phyloP scores from a whole-genome alignment of 148 eudicot genomes.

The Spergularia bocconei region DNA sequence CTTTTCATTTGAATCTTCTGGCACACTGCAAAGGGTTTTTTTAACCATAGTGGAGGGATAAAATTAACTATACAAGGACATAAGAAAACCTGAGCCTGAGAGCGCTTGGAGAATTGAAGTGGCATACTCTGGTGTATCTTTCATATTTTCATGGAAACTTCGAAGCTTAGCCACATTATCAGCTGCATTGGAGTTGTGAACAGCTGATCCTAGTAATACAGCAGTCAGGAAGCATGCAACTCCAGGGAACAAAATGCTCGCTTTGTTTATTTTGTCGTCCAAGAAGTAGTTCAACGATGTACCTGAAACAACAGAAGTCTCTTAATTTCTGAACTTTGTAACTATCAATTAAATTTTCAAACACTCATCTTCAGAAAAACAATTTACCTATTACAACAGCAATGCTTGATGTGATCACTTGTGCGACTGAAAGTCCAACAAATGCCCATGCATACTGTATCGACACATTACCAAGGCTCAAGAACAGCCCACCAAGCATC shows the following conservation, averaged over 20 bases:
- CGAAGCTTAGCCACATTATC: slow-evolving; percentile 65
- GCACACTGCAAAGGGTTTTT: slow-evolving; percentile 33
- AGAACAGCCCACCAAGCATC: slow-evolving; percentile 78
- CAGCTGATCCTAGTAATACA: slow-evolving; percentile 64
- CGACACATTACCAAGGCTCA: slow-evolving; percentile 71
- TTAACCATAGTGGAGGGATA: slow-evolving; percentile 17
- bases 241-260: slow-evolving; percentile 79
- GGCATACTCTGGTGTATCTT: slow-evolving; percentile 29
- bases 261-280: slow-evolving; percentile 82
- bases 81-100: slow-evolving; percentile 21
- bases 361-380: no score
- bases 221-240: slow-evolving; percentile 86
- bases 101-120: slow-evolving; percentile 18
- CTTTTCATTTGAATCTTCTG: slow-evolving; percentile 17
- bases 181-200: slow-evolving; percentile 66
- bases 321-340: background rate
- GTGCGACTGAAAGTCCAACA: slow-evolving; percentile 77
- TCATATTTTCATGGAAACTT: slow-evolving; percentile 38
- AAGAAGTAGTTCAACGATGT: slow-evolving; percentile 81
- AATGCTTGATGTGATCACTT: slow-evolving; percentile 73
- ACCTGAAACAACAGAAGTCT: slow-evolving; percentile 38
- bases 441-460: slow-evolving; percentile 88
- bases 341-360: background rate
- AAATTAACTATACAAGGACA: slow-evolving; percentile 15
- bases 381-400: slow-evolving; percentile 74